Conservation (phyloP, 305 asterid genomes). For the Rubia occidens region DNA sequence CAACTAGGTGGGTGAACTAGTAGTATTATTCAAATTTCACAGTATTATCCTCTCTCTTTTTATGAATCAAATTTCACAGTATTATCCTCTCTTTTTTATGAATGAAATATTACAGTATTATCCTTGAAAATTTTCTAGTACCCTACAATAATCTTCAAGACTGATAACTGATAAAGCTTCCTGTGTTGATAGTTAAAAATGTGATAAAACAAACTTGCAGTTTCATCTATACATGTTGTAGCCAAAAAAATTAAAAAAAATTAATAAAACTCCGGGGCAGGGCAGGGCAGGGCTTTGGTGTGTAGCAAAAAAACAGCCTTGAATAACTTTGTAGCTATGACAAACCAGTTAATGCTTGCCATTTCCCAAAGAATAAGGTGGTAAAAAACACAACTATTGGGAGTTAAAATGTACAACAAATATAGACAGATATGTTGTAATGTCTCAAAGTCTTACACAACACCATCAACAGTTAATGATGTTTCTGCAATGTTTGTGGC, state of each 20-base stretch:
- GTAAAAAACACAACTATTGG: neutral
- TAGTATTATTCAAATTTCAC: neutral
- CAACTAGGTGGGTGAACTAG: neutral
- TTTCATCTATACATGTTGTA: neutral
- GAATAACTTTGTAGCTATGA: neutral
- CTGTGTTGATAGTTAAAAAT: neutral
- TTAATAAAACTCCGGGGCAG: neutral
- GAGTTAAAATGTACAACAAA: neutral
- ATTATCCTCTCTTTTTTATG: too few species aligned
- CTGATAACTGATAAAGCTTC: neutral
- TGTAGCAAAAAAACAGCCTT: neutral
- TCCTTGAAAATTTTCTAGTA: neutral
- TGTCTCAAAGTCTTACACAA: conserved; percentile 51
- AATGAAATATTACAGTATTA: neutral
- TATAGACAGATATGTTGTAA: neutral
- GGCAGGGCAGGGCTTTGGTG: neutral
- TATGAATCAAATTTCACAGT: too few species aligned
- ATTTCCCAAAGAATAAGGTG: neutral
- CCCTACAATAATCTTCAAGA: neutral
- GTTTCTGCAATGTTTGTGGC: conserved; percentile 97
- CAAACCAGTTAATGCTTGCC: neutral
- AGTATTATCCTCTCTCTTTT: neutral
- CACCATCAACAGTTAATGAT: conserved; percentile 97
- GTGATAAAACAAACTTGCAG: conserved; percentile 1
- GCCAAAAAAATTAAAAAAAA: neutral